These are phyloP conservation scores for Astragalus glycyphyllos DNA, from an alignment of 306 rosid species.

Conservation along the genomic window DNA sequence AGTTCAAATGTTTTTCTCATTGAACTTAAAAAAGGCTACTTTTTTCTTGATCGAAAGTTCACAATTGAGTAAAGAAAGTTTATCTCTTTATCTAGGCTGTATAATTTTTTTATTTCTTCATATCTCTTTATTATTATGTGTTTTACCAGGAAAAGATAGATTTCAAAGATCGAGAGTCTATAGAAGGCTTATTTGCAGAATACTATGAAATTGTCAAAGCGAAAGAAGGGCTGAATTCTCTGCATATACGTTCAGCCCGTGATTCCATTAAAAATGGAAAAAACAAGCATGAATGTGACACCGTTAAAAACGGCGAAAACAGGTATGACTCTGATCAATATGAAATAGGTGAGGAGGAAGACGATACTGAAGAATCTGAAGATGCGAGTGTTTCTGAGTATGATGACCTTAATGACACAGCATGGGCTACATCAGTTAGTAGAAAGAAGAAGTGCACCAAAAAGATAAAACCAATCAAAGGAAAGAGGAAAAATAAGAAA, in stretches of 20 bases:
- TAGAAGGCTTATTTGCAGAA: slow-evolving; percentile 61
- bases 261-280: slow-evolving; percentile 49
- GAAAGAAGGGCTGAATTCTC: slow-evolving; percentile 60
- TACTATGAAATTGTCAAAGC: slow-evolving; percentile 60
- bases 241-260: slow-evolving; percentile 45
- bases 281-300: slow-evolving; percentile 38
- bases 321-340: slow-evolving; percentile 41
- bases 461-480: slow-evolving; percentile 45
- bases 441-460: slow-evolving; percentile 44
- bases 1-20: slow-evolving; percentile 23
- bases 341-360: slow-evolving; percentile 47
- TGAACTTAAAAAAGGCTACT: background rate
- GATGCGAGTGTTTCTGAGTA: slow-evolving; percentile 59
- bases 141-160: slow-evolving; percentile 59
- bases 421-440: slow-evolving; percentile 34
- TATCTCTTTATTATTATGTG: slow-evolving; percentile 35
- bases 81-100: slow-evolving; percentile 24
- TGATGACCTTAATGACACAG: slow-evolving; percentile 53
- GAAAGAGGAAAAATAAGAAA: slow-evolving; percentile 52
- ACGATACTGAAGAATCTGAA: slow-evolving; percentile 49
- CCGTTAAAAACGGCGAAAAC: slow-evolving; percentile 50
- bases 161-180: slow-evolving; percentile 59
- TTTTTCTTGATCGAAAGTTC: slow-evolving; percentile 14
- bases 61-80: slow-evolving; percentile 6
- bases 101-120: background rate